These are phyloP conservation scores for Acanthamoeba quina DNA, from an alignment of 208 protist genomes.

Conservation along the genomic window DNA sequence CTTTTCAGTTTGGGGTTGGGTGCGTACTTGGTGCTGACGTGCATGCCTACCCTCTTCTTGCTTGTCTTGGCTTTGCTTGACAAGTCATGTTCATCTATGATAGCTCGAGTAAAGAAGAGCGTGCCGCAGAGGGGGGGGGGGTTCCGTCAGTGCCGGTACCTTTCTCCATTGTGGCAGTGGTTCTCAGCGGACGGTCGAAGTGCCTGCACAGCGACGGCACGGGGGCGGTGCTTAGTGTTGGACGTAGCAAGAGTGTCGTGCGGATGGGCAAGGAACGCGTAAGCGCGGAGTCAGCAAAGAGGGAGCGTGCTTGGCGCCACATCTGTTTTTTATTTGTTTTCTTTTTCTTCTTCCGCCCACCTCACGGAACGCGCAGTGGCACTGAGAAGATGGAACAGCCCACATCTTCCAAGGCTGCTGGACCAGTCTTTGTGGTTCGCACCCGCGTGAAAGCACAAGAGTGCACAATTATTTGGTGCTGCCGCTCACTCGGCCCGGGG, in stretches of 20 bases:
- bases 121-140: too few relatives aligned
- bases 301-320: background rate
- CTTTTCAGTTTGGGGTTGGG: background rate
- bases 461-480: background rate
- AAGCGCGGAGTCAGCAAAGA: background rate
- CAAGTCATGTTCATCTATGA: background rate
- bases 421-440: background rate
- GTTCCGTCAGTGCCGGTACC: background rate
- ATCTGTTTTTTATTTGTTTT: background rate
- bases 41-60: constrained; percentile 50
- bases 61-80: background rate
- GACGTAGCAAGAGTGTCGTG: background rate
- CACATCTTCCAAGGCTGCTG: background rate
- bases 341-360: background rate
- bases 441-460: background rate
- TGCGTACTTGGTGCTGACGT: constrained; percentile 59
- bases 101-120: too few relatives aligned
- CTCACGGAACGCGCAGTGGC: background rate
- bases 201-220: too few relatives aligned
- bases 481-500: background rate
- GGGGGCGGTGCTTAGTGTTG: too few relatives aligned
- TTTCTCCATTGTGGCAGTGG: background rate
- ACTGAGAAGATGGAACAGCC: background rate
- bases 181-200: background rate
- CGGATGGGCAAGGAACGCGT: background rate